A percentile compares a stretch with the other conserved stretches of the same genome.
phyloP scores from a whole-genome alignment of 1,284 basidiomycete species.

The Macrocystidia cucumis region DNA sequence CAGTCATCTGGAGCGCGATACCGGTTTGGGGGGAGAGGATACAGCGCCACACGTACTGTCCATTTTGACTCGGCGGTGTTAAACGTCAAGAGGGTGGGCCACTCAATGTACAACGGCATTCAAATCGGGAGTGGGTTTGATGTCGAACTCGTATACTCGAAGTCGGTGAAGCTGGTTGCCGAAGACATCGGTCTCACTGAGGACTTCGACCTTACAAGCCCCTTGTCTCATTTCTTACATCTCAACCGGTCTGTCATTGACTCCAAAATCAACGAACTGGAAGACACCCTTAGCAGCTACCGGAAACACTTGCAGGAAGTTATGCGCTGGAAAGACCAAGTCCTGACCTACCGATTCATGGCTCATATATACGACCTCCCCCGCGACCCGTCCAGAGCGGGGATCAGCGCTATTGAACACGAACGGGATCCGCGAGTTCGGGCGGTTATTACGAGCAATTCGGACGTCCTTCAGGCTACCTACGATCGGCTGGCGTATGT shows the following conservation, averaged over 20 bases:
- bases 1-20: conserved; percentile 37
- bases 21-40: conserved; percentile 33
- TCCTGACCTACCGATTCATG: conserved; percentile 66
- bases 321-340: conserved; percentile 43
- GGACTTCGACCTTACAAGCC: conserved; percentile 56
- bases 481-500: conserved; percentile 55
- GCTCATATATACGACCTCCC: conserved; percentile 53
- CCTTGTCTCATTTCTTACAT: conserved; percentile 58
- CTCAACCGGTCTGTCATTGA: conserved; percentile 52
- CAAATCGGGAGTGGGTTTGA: conserved; percentile 68
- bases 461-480: conserved; percentile 42
- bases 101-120: conserved; percentile 48
- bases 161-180: conserved; percentile 41
- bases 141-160: conserved; percentile 53
- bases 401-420: conserved; percentile 34
- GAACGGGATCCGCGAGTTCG: conserved; percentile 53
- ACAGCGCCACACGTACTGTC: conserved; percentile 43
- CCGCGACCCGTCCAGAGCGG: conserved; percentile 34
- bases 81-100: conserved; percentile 48
- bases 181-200: conserved; percentile 59
- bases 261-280: conserved; percentile 34
- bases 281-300: conserved; percentile 45
- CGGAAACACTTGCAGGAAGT: conserved; percentile 44
- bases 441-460: conserved; percentile 41
- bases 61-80: conserved; percentile 46